A percentile compares a stretch with the other conserved stretches of the same genome.
phyloP scores from a whole-genome alignment of 768 basidiomycete species.

The Tylopilus subfusipes region DNA sequence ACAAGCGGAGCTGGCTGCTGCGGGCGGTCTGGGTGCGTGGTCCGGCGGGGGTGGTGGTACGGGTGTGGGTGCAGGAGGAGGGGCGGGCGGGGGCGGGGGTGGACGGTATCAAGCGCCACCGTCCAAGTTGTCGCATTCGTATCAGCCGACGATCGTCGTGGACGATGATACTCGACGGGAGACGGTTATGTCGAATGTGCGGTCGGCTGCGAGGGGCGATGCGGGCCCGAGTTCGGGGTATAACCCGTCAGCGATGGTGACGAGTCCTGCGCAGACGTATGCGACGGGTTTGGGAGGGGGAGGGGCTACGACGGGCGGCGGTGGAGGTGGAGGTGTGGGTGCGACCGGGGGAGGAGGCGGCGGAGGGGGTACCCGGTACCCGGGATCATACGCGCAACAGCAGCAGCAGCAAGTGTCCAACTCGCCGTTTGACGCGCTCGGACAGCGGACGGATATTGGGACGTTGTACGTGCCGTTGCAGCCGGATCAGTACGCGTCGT shows the following conservation, averaged over 20 bases:
- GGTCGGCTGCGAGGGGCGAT: slow-evolving; percentile 57
- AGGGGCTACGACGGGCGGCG: no score
- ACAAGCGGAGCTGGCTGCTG: slow-evolving; percentile 79
- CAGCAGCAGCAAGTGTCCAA: slow-evolving; percentile 30
- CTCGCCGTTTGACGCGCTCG: slow-evolving; percentile 57
- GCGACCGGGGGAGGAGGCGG: background rate
- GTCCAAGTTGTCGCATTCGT: slow-evolving; percentile 32
- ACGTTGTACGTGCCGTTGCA: slow-evolving; percentile 79
- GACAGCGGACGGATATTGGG: slow-evolving; percentile 61
- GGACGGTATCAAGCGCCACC: slow-evolving; percentile 46
- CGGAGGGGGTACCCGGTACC: slow-evolving; percentile 46
- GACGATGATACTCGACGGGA: slow-evolving; percentile 71
- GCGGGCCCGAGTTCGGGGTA: slow-evolving; percentile 41
- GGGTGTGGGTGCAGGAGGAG: slow-evolving; percentile 19
- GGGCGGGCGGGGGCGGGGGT: slow-evolving; percentile 27
- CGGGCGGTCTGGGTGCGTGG: slow-evolving; percentile 62
- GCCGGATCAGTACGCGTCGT: slow-evolving; percentile 70
- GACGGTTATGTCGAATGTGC: slow-evolving; percentile 77
- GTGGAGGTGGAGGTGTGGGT: background rate
- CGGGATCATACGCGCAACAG: slow-evolving; percentile 50
- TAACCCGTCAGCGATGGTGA: slow-evolving; percentile 49
- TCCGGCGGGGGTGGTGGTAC: slow-evolving; percentile 31
- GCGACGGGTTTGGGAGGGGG: slow-evolving; percentile 32
- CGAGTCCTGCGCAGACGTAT: slow-evolving; percentile 77
- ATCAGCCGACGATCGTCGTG: slow-evolving; percentile 58